These are phyloP conservation scores for Bisporella sp. DNA, from an alignment of 2,329 filamentous ascomycete species.

Conservation along the genomic window DNA sequence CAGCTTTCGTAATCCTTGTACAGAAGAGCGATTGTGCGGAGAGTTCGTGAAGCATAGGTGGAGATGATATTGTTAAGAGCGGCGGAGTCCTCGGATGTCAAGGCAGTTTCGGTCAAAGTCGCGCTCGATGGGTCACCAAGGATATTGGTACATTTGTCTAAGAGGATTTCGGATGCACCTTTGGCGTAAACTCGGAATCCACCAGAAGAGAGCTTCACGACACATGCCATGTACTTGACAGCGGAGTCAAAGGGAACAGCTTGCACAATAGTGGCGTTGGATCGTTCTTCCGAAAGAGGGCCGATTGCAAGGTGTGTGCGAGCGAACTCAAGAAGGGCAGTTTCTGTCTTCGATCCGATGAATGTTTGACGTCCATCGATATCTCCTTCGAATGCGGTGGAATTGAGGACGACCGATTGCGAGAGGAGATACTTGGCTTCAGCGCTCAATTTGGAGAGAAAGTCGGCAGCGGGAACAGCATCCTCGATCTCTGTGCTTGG, in stretches of 20 bases:
- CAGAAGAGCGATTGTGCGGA: constrained; percentile 68
- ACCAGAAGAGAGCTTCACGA: constrained; percentile 43
- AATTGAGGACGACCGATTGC: constrained; percentile 61
- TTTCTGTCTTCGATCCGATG: constrained; percentile 73
- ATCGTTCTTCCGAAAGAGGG: constrained; percentile 51
- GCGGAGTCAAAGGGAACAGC: constrained; percentile 33
- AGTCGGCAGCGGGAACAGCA: constrained; percentile 23
- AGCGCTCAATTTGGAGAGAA: constrained; percentile 18
- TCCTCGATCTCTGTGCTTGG: constrained; percentile 14
- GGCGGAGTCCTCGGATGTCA: constrained; percentile 50
- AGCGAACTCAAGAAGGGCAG: constrained; percentile 64
- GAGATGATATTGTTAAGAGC: constrained; percentile 48
- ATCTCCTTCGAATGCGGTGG: constrained; percentile 62
- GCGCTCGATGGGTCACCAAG: constrained; percentile 54
- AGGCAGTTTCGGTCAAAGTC: constrained; percentile 41
- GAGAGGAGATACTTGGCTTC: constrained; percentile 38
- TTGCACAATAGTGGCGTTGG: constrained; percentile 51
- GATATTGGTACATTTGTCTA: constrained; percentile 38
- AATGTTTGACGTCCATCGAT: constrained; percentile 53
- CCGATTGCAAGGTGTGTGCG: constrained; percentile 59
- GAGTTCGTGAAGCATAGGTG: constrained; percentile 56
- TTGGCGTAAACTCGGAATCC: constrained; percentile 42
- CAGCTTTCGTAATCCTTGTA: constrained; percentile 67
- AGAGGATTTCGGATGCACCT: constrained; percentile 46
- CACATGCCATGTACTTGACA: constrained; percentile 63